Conservation (phyloP, 2,329 filamentous ascomycete genomes). For the Cordyceps farinosa region DNA sequence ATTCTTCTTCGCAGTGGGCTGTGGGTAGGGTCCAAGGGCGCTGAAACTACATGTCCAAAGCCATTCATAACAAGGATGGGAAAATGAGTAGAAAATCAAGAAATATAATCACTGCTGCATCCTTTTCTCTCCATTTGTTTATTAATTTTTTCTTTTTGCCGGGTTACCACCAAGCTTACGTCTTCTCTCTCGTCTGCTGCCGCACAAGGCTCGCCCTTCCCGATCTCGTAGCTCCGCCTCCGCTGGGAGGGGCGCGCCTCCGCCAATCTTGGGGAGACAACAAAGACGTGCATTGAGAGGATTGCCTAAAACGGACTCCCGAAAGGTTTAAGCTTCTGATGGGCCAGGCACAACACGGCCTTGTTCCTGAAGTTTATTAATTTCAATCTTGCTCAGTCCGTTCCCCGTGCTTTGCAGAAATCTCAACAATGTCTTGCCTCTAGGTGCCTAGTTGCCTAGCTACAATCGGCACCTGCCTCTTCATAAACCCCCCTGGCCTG, state of each 20-base stretch:
- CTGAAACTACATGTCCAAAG: too few relatives aligned
- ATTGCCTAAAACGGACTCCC: slow-evolving; percentile 15
- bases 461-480: too few relatives aligned
- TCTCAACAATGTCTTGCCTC: not conserved
- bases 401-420: not conserved
- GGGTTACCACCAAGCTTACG: too few relatives aligned
- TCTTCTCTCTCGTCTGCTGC: not conserved
- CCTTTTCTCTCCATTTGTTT: too few relatives aligned
- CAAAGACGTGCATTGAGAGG: not conserved
- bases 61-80: too few relatives aligned
- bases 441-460: too few relatives aligned
- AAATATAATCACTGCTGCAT: too few relatives aligned
- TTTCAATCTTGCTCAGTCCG: not conserved
- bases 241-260: not conserved
- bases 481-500: not conserved
- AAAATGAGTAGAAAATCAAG: not conserved
- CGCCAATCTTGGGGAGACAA: not conserved
- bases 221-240: slow-evolving; percentile 12
- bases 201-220: not conserved
- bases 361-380: not conserved
- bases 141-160: not conserved
- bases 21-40: too few relatives aligned
- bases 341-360: not conserved
- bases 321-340: not conserved
- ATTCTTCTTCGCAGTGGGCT: too few relatives aligned